Evolutionary conservation across 2,329 filamentous ascomycete species (phyloP).

Genomic region (Aspergillus sp.): DNA sequence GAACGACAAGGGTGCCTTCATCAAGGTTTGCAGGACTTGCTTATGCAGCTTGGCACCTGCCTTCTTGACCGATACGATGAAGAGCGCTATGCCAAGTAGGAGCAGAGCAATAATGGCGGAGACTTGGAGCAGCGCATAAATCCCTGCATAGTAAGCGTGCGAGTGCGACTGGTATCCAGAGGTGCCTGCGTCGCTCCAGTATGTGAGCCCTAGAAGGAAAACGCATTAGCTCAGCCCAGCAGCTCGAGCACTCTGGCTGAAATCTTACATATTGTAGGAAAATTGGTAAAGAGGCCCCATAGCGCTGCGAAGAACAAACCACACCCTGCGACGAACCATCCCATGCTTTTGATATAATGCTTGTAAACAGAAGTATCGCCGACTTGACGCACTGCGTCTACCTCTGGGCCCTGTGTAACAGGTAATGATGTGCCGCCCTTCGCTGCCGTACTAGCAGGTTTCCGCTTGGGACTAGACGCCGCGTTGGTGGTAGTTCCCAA

Average conservation of each 20-base stretch:
- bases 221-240: too few relatives aligned
- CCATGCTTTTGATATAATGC: conserved; percentile 25
- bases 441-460: too few relatives aligned
- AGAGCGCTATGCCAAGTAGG: neutral
- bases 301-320: conserved; percentile 10
- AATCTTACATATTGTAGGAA: neutral
- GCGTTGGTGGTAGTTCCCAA: neutral
- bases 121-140: too few relatives aligned
- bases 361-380: conserved; percentile 28
- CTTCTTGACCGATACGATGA: conserved; percentile 20
- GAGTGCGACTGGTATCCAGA: too few relatives aligned
- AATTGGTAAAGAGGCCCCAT: conserved; percentile 11
- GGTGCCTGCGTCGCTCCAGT: too few relatives aligned
- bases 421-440: neutral
- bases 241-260: too few relatives aligned
- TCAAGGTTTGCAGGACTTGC: conserved; percentile 17
- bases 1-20: conserved; percentile 42
- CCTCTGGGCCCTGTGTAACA: conserved; percentile 23
- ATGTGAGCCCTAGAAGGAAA: too few relatives aligned
- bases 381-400: conserved; percentile 28
- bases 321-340: conserved; percentile 12
- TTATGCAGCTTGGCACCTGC: neutral
- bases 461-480: neutral
- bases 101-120: too few relatives aligned
- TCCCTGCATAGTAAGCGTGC: too few relatives aligned